Conservation (phyloP, 768 basidiomycete species). For the Tricholoma flavovirens region DNA sequence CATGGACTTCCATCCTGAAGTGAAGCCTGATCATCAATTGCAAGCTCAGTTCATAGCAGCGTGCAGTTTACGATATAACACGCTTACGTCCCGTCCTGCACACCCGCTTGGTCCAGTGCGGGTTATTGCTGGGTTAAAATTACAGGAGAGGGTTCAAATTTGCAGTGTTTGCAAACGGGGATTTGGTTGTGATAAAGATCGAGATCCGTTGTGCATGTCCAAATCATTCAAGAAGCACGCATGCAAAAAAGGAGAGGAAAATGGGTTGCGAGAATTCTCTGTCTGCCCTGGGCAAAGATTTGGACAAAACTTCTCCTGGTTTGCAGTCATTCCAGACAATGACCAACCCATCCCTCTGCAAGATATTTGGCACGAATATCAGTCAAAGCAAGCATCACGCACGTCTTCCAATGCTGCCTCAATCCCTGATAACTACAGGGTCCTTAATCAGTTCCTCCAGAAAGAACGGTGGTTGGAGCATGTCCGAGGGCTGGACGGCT, state of each 20-base stretch:
- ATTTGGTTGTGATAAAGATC: background rate
- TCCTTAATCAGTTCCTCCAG: background rate
- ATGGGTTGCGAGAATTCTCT: background rate
- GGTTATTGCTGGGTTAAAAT: background rate
- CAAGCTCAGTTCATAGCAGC: background rate
- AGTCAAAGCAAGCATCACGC: background rate
- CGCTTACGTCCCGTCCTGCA: background rate
- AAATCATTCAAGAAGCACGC: background rate
- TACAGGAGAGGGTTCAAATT: background rate
- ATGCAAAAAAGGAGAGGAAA: background rate
- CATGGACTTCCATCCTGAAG: background rate
- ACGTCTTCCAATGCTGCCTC: background rate
- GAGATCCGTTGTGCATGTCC: background rate
- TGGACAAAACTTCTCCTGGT: background rate
- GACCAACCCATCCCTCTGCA: background rate
- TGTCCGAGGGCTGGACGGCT: background rate
- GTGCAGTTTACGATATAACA: background rate
- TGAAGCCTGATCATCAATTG: background rate
- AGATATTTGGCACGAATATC: background rate
- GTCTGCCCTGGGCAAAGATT: background rate
- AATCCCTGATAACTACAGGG: background rate
- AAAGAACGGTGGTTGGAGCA: slow-evolving; percentile 2
- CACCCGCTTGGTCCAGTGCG: background rate
- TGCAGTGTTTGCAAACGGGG: background rate
- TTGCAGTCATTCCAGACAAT: background rate